These are phyloP conservation scores for Talaromyces proteolyticus DNA, from an alignment of 495 filamentous ascomycete species.

Conservation along the genomic window DNA sequence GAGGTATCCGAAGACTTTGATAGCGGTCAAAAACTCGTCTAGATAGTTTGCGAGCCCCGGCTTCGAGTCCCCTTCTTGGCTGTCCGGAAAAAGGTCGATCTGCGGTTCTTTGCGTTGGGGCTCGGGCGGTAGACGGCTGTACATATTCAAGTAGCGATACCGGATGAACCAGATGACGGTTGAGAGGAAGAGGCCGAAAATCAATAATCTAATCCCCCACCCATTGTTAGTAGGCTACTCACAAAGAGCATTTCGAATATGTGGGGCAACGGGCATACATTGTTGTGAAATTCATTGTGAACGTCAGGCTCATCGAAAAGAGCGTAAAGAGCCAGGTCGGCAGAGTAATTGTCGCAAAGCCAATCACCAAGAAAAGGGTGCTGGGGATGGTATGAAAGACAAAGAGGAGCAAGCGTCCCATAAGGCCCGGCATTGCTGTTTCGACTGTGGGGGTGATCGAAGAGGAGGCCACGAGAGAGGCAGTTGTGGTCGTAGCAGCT, in stretches of 20 bases:
- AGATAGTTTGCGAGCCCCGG: constrained; percentile 89
- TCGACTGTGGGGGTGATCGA: constrained; percentile 2
- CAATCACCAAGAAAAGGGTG: constrained; percentile 75
- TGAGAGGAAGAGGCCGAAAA: constrained; percentile 68
- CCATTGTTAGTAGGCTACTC: too few species aligned
- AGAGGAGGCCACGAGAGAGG: neutral
- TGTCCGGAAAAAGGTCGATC: constrained; percentile 89
- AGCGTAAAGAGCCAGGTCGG: constrained; percentile 88
- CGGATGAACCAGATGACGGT: constrained; percentile 87
- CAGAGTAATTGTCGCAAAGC: constrained; percentile 80
- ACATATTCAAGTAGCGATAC: constrained; percentile 93
- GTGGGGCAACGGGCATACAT: constrained; percentile 51
- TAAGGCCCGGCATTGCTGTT: constrained; percentile 35
- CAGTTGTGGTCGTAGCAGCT: neutral
- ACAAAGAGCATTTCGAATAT: too few species aligned
- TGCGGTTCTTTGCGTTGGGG: constrained; percentile 94
- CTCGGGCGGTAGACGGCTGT: constrained; percentile 85
- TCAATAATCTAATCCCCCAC: constrained; percentile 76
- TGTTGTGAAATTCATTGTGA: constrained; percentile 98
- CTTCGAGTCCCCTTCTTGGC: constrained; percentile 84
- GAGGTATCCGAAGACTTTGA: constrained; percentile 97
- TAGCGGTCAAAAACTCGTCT: constrained; percentile 97
- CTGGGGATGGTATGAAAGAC: constrained; percentile 55
- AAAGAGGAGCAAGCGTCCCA: constrained; percentile 35
- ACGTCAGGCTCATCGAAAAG: constrained; percentile 90